A percentile compares a stretch with the other conserved stretches of the same genome.
These are phyloP conservation scores for Neltuma alba DNA, from an alignment of 306 rosid genomes.

Conservation along the genomic window DNA sequence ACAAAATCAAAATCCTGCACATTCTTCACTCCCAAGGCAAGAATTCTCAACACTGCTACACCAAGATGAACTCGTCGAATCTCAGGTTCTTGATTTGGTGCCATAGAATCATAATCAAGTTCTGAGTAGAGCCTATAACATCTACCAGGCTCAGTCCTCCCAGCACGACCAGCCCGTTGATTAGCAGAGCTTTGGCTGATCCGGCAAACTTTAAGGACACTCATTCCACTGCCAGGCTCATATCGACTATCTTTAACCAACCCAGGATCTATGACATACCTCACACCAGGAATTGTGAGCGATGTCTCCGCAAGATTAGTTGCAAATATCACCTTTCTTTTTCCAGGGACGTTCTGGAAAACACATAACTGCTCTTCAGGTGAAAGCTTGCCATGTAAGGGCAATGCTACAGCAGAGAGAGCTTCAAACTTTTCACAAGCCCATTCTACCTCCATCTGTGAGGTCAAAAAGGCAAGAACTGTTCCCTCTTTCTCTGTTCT, in stretches of 20 bases:
- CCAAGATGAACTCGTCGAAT: slow-evolving; percentile 97
- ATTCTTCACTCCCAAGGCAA: slow-evolving; percentile 81
- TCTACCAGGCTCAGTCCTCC: slow-evolving; percentile 90
- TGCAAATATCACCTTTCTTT: slow-evolving; percentile 85
- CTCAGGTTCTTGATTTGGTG: slow-evolving; percentile 88
- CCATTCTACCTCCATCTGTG: slow-evolving; percentile 97
- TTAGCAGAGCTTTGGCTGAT: slow-evolving; percentile 91
- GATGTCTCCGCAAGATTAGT: slow-evolving; percentile 98
- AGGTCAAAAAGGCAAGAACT: slow-evolving; percentile 91
- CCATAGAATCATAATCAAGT: slow-evolving; percentile 73
- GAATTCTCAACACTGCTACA: slow-evolving; percentile 85
- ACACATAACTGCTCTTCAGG: slow-evolving; percentile 76
- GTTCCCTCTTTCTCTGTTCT: slow-evolving; percentile 73
- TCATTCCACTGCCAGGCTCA: slow-evolving; percentile 91
- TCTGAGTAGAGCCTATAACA: slow-evolving; percentile 89
- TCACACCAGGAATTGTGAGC: slow-evolving; percentile 94
- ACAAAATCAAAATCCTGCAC: slow-evolving; percentile 81
- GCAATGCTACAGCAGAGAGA: slow-evolving; percentile 65
- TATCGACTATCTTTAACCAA: slow-evolving; percentile 79
- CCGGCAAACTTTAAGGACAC: slow-evolving; percentile 83
- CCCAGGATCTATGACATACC: slow-evolving; percentile 89
- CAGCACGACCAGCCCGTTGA: slow-evolving; percentile 98
- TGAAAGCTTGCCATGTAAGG: slow-evolving; percentile 88
- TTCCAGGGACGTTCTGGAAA: slow-evolving; percentile 69
- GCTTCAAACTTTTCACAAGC: slow-evolving; percentile 75